Evolutionary conservation across 1,139 yeast species (phyloP).

Genomic region (Protomyces gravidus): DNA sequence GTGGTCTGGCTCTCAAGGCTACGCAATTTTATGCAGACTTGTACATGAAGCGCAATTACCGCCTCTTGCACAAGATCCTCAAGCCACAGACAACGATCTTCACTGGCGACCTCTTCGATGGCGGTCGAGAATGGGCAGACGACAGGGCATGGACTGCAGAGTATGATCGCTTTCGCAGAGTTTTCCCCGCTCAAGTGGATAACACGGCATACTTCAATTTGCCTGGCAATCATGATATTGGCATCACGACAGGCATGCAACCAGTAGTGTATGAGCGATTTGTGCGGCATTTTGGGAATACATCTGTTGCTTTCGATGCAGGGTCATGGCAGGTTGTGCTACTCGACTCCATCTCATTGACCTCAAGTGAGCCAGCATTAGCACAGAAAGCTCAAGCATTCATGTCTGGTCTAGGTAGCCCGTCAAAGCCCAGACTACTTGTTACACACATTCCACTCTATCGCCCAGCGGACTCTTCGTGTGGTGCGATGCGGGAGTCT

Average conservation of each 20-base stretch:
- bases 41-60: conserved; percentile 74
- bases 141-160: conserved; percentile 69
- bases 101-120: conserved; percentile 89
- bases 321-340: conserved; percentile 69
- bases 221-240: conserved; percentile 96
- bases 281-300: conserved; percentile 64
- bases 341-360: conserved; percentile 75
- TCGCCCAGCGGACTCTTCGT: conserved; percentile 53
- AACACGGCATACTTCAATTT: conserved; percentile 48
- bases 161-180: conserved; percentile 57
- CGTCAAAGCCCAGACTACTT: conserved; percentile 56
- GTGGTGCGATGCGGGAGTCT: conserved; percentile 71
- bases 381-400: conserved; percentile 47
- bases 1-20: conserved; percentile 40
- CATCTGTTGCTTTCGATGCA: conserved; percentile 53
- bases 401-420: conserved; percentile 39
- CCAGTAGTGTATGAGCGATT: conserved; percentile 59
- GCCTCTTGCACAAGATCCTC: conserved; percentile 53
- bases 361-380: conserved; percentile 50
- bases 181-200: conserved; percentile 48
- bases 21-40: conserved; percentile 56
- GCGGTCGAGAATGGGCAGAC: conserved; percentile 82
- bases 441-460: conserved; percentile 76
- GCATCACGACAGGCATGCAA: conserved; percentile 67
- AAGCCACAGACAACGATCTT: conserved; percentile 75